Evolutionary conservation across 371 early-diverging fungal species (phyloP).

Genomic region (Hamiltosporidium tvaerminnensis): DNA sequence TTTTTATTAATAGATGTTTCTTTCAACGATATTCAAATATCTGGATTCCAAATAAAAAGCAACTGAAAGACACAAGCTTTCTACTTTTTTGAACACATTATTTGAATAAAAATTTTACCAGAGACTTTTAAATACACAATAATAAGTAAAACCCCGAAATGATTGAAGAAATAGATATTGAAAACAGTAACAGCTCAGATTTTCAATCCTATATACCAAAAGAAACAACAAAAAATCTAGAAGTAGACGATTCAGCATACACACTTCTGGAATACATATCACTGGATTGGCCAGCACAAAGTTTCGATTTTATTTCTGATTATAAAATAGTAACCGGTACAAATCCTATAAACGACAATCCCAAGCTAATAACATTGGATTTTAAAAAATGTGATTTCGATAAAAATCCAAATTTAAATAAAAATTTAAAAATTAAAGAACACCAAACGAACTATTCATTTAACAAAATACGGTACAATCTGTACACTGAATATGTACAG

Average conservation of each 20-base stretch:
- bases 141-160: too few species aligned
- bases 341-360: conserved; percentile 22
- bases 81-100: too few species aligned
- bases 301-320: conserved; percentile 10
- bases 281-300: conserved; percentile 47
- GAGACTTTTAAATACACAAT: too few species aligned
- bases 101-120: too few species aligned
- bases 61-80: too few species aligned
- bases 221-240: background rate
- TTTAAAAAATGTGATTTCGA: too few species aligned
- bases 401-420: too few species aligned
- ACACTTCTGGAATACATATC: conserved; percentile 26
- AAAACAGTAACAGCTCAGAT: background rate
- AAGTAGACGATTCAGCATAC: conserved; percentile 38
- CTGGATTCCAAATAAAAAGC: too few species aligned
- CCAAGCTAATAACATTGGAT: background rate
- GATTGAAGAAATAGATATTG: background rate
- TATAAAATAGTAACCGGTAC: conserved; percentile 24
- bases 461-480: conserved; percentile 30
- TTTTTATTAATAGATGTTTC: too few species aligned
- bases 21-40: too few species aligned
- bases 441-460: conserved; percentile 1
- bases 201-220: background rate
- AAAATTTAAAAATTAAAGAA: conserved; percentile 10
- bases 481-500: background rate